Evolutionary conservation across 2,329 filamentous ascomycete species (phyloP).

Genomic region (Juglanconis oblonga): DNA sequence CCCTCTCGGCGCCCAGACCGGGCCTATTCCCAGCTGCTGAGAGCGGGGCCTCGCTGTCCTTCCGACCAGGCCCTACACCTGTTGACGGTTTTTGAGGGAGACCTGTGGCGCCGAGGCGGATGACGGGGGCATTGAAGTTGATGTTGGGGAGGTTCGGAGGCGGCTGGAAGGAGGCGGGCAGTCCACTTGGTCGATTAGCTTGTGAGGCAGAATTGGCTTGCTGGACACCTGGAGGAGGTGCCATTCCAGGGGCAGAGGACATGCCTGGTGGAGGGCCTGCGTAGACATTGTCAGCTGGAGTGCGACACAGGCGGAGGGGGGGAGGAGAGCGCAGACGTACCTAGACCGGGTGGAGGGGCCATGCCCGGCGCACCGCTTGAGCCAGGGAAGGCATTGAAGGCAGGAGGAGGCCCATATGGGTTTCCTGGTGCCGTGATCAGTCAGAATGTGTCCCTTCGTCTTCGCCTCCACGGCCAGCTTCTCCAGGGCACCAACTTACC

Average conservation of each 20-base stretch:
- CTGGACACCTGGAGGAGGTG: constrained; percentile 73
- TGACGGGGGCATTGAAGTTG: constrained; percentile 96
- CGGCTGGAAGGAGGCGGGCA: constrained; percentile 82
- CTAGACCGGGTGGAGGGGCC: constrained; percentile 78
- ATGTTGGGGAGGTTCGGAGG: constrained; percentile 93
- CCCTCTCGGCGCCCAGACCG: constrained; percentile 60
- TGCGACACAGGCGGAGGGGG: constrained; percentile 10
- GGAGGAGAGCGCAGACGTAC: constrained; percentile 45
- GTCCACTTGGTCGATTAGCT: constrained; percentile 74
- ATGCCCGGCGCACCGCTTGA: constrained; percentile 61
- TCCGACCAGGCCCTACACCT: constrained; percentile 38
- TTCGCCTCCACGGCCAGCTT: not conserved
- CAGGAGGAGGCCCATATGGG: constrained; percentile 72
- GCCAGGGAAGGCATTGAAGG: constrained; percentile 69
- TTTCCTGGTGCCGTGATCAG: constrained; percentile 33
- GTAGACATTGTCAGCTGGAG: constrained; percentile 19
- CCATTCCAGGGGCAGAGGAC: constrained; percentile 76
- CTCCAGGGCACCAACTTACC: constrained; percentile 33
- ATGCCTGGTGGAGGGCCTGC: constrained; percentile 76
- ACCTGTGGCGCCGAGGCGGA: constrained; percentile 72
- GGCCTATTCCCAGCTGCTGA: constrained; percentile 38
- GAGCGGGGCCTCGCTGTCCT: constrained; percentile 40
- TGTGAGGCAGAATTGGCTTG: constrained; percentile 66
- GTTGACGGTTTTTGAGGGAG: constrained; percentile 61
- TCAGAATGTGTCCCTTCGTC: not conserved